phyloP scores from a whole-genome alignment of 768 basidiomycete species.

The Rhodocollybia butyracea region DNA sequence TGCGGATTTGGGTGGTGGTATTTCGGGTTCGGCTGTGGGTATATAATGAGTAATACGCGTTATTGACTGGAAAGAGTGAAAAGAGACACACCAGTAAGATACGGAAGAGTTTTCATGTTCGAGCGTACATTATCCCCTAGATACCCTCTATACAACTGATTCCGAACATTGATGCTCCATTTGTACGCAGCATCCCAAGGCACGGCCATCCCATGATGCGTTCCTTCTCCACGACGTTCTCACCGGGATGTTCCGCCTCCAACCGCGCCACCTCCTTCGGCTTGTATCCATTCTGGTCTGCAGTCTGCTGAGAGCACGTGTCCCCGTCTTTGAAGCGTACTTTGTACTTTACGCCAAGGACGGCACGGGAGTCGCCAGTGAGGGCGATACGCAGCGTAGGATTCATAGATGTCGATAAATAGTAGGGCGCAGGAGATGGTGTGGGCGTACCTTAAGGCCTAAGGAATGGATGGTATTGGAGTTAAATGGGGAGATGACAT shows the following conservation, averaged over 20 bases:
- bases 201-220: slow-evolving; percentile 37
- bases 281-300: slow-evolving; percentile 40
- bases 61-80: slow-evolving; percentile 21
- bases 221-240: slow-evolving; percentile 31
- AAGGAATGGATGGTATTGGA: slow-evolving; percentile 20
- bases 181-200: slow-evolving; percentile 44
- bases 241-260: slow-evolving; percentile 34
- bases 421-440: slow-evolving; percentile 43
- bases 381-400: slow-evolving; percentile 36
- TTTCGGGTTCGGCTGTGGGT: slow-evolving; percentile 44
- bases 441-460: slow-evolving; percentile 31
- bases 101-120: slow-evolving; percentile 32
- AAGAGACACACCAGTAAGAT: background rate
- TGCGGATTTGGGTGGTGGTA: slow-evolving; percentile 37
- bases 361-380: slow-evolving; percentile 47
- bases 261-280: slow-evolving; percentile 35
- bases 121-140: slow-evolving; percentile 30
- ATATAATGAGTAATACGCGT: slow-evolving; percentile 47
- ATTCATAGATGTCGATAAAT: slow-evolving; percentile 38
- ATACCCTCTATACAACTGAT: slow-evolving; percentile 29
- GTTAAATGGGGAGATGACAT: slow-evolving; percentile 20
- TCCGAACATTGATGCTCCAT: slow-evolving; percentile 36
- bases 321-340: slow-evolving; percentile 10
- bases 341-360: slow-evolving; percentile 42
- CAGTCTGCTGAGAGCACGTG: slow-evolving; percentile 27